phyloP scores from a whole-genome alignment of 306 rosid species.

The Vicia sativa region DNA sequence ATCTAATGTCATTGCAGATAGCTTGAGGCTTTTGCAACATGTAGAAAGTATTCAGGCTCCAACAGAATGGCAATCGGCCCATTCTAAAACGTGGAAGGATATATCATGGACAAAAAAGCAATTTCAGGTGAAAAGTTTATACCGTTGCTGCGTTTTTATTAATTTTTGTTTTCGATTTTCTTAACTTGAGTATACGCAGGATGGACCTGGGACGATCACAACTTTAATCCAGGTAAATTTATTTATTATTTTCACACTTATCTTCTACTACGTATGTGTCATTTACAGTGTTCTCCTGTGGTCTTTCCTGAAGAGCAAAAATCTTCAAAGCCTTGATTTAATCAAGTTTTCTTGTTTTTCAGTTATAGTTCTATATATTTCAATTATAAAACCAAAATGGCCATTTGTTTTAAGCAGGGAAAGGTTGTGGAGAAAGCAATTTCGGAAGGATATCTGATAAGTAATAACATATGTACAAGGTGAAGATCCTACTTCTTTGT shows the following conservation, averaged over 20 bases:
- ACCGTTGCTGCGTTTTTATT: constrained; percentile 19
- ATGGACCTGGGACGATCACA: constrained; percentile 77
- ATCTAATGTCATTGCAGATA: constrained; percentile 49
- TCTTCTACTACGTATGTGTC: neutral
- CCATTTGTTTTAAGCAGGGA: constrained; percentile 55
- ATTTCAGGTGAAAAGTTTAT: constrained; percentile 59
- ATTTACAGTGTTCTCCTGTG: neutral
- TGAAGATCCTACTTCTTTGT: constrained; percentile 32
- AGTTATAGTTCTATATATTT: neutral
- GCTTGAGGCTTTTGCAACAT: constrained; percentile 83
- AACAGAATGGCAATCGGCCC: constrained; percentile 61
- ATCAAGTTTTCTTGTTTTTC: constrained; percentile 24
- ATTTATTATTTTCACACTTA: constrained; percentile 12
- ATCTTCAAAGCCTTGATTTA: constrained; percentile 14
- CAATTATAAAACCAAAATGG: constrained; percentile 12
- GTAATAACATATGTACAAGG: constrained; percentile 41
- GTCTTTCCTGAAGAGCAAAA: constrained; percentile 4
- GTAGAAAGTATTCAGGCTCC: constrained; percentile 69
- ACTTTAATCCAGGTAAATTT: constrained; percentile 59
- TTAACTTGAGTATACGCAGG: constrained; percentile 50
- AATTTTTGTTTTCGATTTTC: constrained; percentile 17
- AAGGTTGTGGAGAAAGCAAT: constrained; percentile 63
- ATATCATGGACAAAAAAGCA: constrained; percentile 67
- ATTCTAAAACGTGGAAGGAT: constrained; percentile 64
- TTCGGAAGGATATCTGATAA: constrained; percentile 58